Evolutionary conservation across 495 filamentous ascomycete genomes (phyloP).

Genomic region (Penicillium paxilli): DNA sequence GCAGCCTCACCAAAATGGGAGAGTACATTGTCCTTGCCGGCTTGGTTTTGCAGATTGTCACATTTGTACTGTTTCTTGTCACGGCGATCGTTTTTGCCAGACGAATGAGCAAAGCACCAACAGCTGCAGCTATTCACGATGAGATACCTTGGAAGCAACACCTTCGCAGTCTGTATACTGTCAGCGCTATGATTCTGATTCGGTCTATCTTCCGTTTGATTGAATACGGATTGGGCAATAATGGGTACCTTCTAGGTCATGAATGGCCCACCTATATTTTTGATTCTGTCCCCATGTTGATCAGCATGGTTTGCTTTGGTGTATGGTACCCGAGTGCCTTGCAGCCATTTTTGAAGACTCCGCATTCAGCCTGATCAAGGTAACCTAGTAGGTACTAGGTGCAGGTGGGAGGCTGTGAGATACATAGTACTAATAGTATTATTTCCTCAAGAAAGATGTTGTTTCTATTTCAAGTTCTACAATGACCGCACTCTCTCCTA

Average conservation of each 20-base stretch:
- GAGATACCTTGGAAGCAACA: constrained; percentile 20
- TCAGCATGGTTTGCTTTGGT: constrained; percentile 49
- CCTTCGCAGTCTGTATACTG: constrained; percentile 13
- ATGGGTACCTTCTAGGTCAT: constrained; percentile 46
- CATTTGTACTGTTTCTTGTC: constrained; percentile 24
- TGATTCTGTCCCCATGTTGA: constrained; percentile 54
- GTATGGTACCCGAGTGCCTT: constrained; percentile 8
- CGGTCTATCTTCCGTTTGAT: constrained; percentile 59
- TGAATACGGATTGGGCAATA: constrained; percentile 56
- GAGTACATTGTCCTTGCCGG: constrained; percentile 15
- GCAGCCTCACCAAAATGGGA: constrained; percentile 2
- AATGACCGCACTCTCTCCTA: too few species aligned
- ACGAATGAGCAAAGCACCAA: constrained; percentile 36
- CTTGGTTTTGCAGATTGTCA: constrained; percentile 1
- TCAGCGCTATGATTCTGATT: constrained; percentile 49
- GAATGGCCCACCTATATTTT: constrained; percentile 62
- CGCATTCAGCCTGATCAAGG: not conserved
- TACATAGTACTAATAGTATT: too few species aligned
- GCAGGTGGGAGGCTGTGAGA: too few species aligned
- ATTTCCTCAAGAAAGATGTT: too few species aligned
- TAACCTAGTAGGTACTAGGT: too few species aligned
- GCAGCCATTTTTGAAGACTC: constrained; percentile 4
- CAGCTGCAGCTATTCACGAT: constrained; percentile 3
- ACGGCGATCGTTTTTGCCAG: constrained; percentile 40
- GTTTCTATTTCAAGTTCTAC: too few species aligned